Base-by-base conservation (phyloP, 768 basidiomycete genomes). In the Suillus placidus region DNA sequence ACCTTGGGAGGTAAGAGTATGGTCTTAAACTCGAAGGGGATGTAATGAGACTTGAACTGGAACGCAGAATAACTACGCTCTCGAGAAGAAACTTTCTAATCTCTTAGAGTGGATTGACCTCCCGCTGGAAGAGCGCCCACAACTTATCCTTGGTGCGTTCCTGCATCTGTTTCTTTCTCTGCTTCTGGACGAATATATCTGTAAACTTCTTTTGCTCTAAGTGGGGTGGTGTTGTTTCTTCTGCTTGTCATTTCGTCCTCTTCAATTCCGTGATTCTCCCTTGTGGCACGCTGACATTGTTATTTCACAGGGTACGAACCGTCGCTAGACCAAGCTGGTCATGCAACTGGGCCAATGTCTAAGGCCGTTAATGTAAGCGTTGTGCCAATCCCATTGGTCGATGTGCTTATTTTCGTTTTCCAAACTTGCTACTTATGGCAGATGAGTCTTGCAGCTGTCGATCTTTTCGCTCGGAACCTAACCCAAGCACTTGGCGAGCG, bases 321-420 rank as follows among this genome's bases (percentile, higher is more conserved):
- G 2, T 92, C 92, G 4, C 79, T 94, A 35, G 93, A 95, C 72
- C 93, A 95, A 80, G 91, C 91, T 1, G 93, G 93, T 1, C 93
- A 95, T 73, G 74, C 78, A 4, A 81, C 85, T 1, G 92, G 92
- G 0, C 92, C 93, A 0, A 82, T 83, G 74, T 92, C 91, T 12
- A 79, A 81, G 4, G 79, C 81, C 20, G 91, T 93, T 37, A 91
- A 95, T 71, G 91, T 92, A 70, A 74, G 88, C 32, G 1, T 30
- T 54, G 23, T 42, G 16, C 58, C 26, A 18, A 14, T 23, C 16
- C n/a, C 5, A n/a, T 55, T 42, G 10, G 30, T 30, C 32, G 18
- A 18, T 49, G 61, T 26, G 37, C 26, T 64, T 40, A 37, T 10
- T 47, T 51, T 60, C 43, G 43, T 26, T 34, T 58, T 42, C 38